Evolutionary conservation across 768 basidiomycete genomes (phyloP).

Genomic region (Paxillus ammoniavirescens): DNA sequence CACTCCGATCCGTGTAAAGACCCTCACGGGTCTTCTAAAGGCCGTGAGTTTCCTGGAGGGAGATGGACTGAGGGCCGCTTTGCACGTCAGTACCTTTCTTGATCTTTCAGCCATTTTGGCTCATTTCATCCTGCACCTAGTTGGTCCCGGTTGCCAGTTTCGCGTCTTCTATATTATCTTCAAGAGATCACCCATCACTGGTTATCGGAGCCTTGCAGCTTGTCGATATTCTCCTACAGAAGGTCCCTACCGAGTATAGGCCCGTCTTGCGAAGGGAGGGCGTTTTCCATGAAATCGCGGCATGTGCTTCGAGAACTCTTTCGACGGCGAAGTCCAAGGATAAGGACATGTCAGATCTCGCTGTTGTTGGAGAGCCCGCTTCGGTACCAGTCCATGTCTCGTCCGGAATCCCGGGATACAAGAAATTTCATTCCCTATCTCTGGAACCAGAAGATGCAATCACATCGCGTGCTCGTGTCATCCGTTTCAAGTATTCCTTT

Average conservation of each 20-base stretch:
- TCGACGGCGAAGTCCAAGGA: conserved; percentile 53
- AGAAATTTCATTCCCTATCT: conserved; percentile 65
- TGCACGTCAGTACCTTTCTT: conserved; percentile 56
- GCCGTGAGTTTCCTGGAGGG: conserved; percentile 87
- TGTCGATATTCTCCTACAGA: conserved; percentile 85
- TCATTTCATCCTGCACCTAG: conserved; percentile 38
- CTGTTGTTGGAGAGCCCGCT: conserved; percentile 36
- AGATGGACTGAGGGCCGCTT: conserved; percentile 69
- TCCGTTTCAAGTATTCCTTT: conserved; percentile 77
- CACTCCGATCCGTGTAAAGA: conserved; percentile 83
- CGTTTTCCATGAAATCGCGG: conserved; percentile 92
- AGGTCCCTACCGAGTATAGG: conserved; percentile 81
- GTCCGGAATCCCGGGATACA: conserved; percentile 58
- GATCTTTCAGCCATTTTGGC: background rate
- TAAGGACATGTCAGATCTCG: conserved; percentile 33
- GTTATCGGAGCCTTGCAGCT: conserved; percentile 90
- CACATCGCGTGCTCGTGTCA: conserved; percentile 86
- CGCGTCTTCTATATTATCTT: conserved; percentile 89
- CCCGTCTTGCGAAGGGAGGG: conserved; percentile 93
- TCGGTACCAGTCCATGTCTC: conserved; percentile 35
- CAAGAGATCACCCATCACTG: conserved; percentile 83
- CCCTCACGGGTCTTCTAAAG: conserved; percentile 83
- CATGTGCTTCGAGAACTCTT: conserved; percentile 63
- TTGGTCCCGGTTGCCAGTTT: conserved; percentile 95
- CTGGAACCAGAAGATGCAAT: conserved; percentile 88